These are phyloP conservation scores for Scortechinia acanthostroma DNA, from an alignment of 2,329 filamentous ascomycete species.

Conservation along the genomic window DNA sequence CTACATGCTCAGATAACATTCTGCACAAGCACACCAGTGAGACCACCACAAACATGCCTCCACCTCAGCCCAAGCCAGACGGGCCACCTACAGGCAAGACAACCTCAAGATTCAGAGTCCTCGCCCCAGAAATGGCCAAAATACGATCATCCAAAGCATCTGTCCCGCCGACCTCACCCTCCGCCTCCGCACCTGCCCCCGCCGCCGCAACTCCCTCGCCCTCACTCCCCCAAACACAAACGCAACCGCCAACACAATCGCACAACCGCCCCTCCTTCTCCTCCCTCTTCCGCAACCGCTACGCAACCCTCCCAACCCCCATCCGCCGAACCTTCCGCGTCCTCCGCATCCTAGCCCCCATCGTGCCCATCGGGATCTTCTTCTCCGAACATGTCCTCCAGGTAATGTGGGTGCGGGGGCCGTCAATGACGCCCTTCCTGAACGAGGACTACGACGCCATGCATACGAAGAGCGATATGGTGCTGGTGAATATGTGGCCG, in stretches of 20 bases:
- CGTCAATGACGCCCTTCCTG: slow-evolving; percentile 35
- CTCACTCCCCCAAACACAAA: not conserved
- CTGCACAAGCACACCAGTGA: no score
- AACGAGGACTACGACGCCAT: slow-evolving; percentile 25
- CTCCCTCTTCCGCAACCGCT: not conserved
- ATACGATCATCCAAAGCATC: no score
- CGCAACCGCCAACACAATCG: not conserved
- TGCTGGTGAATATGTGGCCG: slow-evolving; percentile 28
- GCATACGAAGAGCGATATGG: slow-evolving; percentile 24
- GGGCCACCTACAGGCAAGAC: not conserved
- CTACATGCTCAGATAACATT: no score
- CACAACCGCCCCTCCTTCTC: not conserved
- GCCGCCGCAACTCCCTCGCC: not conserved
- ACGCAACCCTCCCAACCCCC: not conserved
- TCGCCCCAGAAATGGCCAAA: not conserved
- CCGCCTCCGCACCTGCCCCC: not conserved
- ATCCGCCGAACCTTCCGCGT: not conserved
- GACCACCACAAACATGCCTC: not conserved
- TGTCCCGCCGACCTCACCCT: no score
- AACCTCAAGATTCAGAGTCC: not conserved
- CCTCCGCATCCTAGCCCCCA: not conserved
- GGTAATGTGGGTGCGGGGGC: slow-evolving; percentile 29
- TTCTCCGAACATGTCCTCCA: slow-evolving; percentile 27
- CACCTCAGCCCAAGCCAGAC: no score
- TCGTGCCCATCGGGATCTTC: slow-evolving; percentile 25